phyloP scores from a whole-genome alignment of 257 asterid genomes.

The Forsythia viridissima region DNA sequence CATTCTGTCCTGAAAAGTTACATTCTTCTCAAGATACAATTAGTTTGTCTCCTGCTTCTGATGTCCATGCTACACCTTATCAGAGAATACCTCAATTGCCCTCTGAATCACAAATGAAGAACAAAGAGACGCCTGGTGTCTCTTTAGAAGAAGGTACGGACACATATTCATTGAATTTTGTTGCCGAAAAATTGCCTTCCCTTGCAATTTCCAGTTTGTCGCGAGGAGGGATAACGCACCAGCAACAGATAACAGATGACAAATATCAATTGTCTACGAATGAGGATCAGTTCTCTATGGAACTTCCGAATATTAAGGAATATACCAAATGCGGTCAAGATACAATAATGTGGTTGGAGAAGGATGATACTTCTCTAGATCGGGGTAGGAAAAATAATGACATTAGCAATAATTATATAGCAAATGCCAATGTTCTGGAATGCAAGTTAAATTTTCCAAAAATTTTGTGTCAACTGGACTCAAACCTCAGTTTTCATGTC shows the following conservation, averaged over 20 bases:
- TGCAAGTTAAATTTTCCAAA: slow-evolving; percentile 36
- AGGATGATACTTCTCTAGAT: slow-evolving; percentile 23
- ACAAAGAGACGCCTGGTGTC: slow-evolving; percentile 30
- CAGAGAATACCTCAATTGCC: slow-evolving; percentile 22
- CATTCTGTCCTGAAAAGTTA: slow-evolving; percentile 7
- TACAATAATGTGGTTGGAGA: slow-evolving; percentile 22
- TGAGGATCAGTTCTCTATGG: slow-evolving; percentile 29
- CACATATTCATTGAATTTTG: slow-evolving; percentile 23
- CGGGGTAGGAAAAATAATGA: slow-evolving; percentile 22
- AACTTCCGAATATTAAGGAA: slow-evolving; percentile 29
- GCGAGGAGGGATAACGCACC: slow-evolving; percentile 28
- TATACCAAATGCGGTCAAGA: slow-evolving; percentile 29
- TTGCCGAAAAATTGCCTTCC: slow-evolving; percentile 37
- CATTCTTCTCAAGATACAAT: slow-evolving; percentile 31
- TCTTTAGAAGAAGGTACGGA: slow-evolving; percentile 33
- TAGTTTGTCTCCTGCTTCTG: slow-evolving; percentile 26
- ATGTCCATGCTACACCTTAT: slow-evolving; percentile 24
- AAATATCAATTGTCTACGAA: slow-evolving; percentile 21
- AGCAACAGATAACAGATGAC: slow-evolving; percentile 33
- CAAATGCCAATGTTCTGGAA: slow-evolving; percentile 27
- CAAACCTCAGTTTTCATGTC: slow-evolving; percentile 29
- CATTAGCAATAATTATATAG: slow-evolving; percentile 18
- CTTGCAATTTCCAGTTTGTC: slow-evolving; percentile 39
- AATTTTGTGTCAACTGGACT: slow-evolving; percentile 35
- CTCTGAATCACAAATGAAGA: slow-evolving; percentile 33